Conservation (phyloP, 257 asterid species). For the Catharanthus roseus region DNA sequence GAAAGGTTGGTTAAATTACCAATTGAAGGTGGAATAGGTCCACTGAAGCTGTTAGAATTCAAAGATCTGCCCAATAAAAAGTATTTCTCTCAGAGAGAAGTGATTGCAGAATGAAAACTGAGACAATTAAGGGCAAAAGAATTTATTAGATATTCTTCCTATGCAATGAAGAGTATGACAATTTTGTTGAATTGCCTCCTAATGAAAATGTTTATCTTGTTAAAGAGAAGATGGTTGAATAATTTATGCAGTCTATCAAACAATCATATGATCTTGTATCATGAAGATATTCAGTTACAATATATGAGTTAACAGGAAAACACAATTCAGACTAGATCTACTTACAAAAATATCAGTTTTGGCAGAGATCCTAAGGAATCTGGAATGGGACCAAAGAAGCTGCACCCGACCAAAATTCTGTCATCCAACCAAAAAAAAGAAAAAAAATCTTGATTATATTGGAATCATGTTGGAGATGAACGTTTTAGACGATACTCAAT, state of each 20-base stretch:
- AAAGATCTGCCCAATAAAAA: slow-evolving; percentile 40
- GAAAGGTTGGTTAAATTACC: slow-evolving; percentile 64
- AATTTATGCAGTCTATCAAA: neutral
- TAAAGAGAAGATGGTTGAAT: neutral
- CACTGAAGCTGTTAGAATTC: slow-evolving; percentile 61
- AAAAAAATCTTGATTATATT: neutral
- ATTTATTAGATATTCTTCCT: neutral
- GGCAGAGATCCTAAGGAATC: slow-evolving; percentile 70
- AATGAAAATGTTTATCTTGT: neutral
- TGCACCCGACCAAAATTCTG: slow-evolving; percentile 81
- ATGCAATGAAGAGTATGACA: neutral
- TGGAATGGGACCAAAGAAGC: slow-evolving; percentile 82
- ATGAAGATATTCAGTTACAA: neutral
- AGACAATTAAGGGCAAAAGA: neutral
- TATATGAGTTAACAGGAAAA: neutral
- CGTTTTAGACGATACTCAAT: neutral
- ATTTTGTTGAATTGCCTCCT: neutral
- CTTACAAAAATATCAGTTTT: slow-evolving; percentile 71
- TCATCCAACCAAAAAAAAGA: neutral
- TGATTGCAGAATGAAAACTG: neutral
- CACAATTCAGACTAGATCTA: neutral
- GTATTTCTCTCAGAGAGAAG: neutral
- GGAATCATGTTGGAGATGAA: neutral
- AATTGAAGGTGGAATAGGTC: slow-evolving; percentile 69
- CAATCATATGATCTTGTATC: neutral